Percentiles rank a stretch among this genome's conserved stretches.
These are phyloP conservation scores for Orbilia blumenaviensis DNA, from an alignment of 2,329 filamentous ascomycete genomes.

Conservation along the genomic window DNA sequence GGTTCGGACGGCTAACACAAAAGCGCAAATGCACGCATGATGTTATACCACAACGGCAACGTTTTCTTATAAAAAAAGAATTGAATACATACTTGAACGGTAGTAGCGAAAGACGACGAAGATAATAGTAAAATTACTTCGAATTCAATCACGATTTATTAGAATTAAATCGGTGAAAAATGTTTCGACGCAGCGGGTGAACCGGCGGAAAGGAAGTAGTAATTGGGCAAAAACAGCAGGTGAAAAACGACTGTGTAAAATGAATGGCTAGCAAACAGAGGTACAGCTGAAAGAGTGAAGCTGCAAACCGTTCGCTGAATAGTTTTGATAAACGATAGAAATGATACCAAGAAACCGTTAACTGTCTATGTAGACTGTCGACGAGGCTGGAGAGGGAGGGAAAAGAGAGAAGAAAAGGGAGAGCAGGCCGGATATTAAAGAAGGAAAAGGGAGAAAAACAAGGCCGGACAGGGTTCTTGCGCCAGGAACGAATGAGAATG, in stretches of 20 bases:
- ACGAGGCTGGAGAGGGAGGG: constrained; percentile 49
- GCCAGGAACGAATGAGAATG: constrained; percentile 41
- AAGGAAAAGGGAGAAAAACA: constrained; percentile 54
- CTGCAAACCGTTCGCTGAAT: constrained; percentile 56
- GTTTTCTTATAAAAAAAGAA: background rate
- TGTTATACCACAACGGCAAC: background rate
- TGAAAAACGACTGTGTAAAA: constrained; percentile 56
- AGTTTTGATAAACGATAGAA: constrained; percentile 58
- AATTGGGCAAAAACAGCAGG: constrained; percentile 19
- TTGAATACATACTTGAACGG: constrained; percentile 41
- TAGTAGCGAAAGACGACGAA: constrained; percentile 43
- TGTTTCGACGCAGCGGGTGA: constrained; percentile 1
- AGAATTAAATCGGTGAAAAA: constrained; percentile 47
- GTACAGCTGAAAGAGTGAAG: constrained; percentile 59
- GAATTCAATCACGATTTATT: constrained; percentile 49
- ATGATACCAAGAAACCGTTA: constrained; percentile 52
- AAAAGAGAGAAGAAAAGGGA: constrained; percentile 56
- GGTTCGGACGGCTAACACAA: constrained; percentile 29
- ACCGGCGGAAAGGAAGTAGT: constrained; percentile 14
- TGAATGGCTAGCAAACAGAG: constrained; percentile 59
- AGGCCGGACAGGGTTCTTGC: constrained; percentile 55
- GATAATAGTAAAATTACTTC: constrained; percentile 47
- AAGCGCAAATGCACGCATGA: constrained; percentile 1
- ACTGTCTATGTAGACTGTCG: constrained; percentile 55
- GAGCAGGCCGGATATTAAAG: constrained; percentile 58